phyloP scores from a whole-genome alignment of 768 basidiomycete genomes.

The Phallus indusiatus region DNA sequence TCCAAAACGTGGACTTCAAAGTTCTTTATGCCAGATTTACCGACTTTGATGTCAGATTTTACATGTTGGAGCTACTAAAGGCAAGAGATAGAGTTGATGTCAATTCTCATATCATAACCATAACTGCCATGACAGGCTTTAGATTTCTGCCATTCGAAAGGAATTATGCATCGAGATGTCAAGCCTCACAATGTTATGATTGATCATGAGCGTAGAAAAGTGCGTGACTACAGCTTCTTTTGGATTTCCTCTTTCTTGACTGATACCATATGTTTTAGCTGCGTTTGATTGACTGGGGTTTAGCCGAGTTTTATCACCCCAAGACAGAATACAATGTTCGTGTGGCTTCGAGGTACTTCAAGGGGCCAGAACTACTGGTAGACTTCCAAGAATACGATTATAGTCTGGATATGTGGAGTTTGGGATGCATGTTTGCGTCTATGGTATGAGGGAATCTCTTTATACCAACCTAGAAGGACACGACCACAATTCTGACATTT shows the following conservation, averaged over 20 bases:
- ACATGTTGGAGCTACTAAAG: slow-evolving; percentile 95
- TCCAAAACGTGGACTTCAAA: slow-evolving; percentile 98
- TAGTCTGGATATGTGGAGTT: slow-evolving; percentile 97
- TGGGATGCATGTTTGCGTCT: slow-evolving; percentile 97
- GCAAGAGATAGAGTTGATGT: slow-evolving; percentile 23
- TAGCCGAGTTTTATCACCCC: slow-evolving; percentile 98
- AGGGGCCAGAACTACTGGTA: slow-evolving; percentile 91
- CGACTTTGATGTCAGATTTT: slow-evolving; percentile 92
- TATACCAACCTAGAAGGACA: neutral
- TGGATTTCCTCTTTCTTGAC: neutral
- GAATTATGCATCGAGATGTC: slow-evolving; percentile 98
- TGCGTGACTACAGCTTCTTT: slow-evolving; percentile 23
- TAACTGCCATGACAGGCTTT: slow-evolving; percentile 50
- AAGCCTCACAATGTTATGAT: slow-evolving; percentile 99
- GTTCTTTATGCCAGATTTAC: slow-evolving; percentile 91
- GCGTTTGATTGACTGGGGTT: slow-evolving; percentile 95
- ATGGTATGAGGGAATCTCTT: slow-evolving; percentile 53
- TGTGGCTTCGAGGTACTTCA: slow-evolving; percentile 96
- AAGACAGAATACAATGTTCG: slow-evolving; percentile 97
- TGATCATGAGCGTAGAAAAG: slow-evolving; percentile 94
- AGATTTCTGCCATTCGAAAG: slow-evolving; percentile 97
- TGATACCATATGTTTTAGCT: slow-evolving; percentile 38
- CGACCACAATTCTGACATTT: neutral
- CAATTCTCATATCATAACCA: neutral
- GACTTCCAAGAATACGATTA: slow-evolving; percentile 99